These are phyloP conservation scores for Paraphoma chrysanthemicola DNA, from an alignment of 2,329 filamentous ascomycete genomes.

Conservation along the genomic window DNA sequence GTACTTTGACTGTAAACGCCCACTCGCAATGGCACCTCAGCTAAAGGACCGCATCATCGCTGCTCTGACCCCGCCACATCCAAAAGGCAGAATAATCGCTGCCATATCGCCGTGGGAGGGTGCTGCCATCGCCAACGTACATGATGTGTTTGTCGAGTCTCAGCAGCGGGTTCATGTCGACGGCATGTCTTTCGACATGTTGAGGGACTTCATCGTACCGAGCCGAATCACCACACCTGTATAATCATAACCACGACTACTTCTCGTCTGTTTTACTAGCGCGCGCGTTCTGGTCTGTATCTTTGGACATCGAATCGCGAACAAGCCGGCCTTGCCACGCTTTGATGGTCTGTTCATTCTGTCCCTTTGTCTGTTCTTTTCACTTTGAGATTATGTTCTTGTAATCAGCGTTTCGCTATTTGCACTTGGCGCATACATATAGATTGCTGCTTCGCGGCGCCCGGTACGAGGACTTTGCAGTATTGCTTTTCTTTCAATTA, in stretches of 20 bases:
- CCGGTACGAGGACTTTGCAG: constrained; percentile 6
- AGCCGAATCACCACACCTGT: constrained; percentile 34
- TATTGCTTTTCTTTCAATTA: constrained; percentile 8
- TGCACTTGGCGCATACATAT: constrained; percentile 12
- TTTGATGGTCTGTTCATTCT: constrained; percentile 4
- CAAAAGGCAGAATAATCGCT: constrained; percentile 28
- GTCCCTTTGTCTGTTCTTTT: constrained; percentile 9
- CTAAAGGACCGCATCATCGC: constrained; percentile 39
- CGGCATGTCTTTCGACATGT: constrained; percentile 46
- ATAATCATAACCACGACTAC: constrained; percentile 8
- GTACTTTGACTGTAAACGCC: constrained; percentile 44
- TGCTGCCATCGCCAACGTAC: constrained; percentile 32
- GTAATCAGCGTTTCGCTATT: constrained; percentile 21
- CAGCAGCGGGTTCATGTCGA: constrained; percentile 43
- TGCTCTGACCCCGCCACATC: constrained; percentile 35
- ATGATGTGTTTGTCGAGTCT: constrained; percentile 41
- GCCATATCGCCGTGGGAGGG: constrained; percentile 45
- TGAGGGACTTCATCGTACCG: constrained; percentile 35
- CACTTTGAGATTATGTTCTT: constrained; percentile 17
- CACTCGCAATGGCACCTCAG: constrained; percentile 25
- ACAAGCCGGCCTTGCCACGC: constrained; percentile 35
- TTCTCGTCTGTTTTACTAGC: constrained; percentile 19
- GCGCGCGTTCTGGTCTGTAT: constrained; percentile 13
- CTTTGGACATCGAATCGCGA: constrained; percentile 16
- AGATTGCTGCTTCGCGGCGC: constrained; percentile 15